Percentiles rank a stretch among this genome's conserved stretches.
phyloP scores from a whole-genome alignment of 257 asterid species.

The Gynochthodes officinalis region DNA sequence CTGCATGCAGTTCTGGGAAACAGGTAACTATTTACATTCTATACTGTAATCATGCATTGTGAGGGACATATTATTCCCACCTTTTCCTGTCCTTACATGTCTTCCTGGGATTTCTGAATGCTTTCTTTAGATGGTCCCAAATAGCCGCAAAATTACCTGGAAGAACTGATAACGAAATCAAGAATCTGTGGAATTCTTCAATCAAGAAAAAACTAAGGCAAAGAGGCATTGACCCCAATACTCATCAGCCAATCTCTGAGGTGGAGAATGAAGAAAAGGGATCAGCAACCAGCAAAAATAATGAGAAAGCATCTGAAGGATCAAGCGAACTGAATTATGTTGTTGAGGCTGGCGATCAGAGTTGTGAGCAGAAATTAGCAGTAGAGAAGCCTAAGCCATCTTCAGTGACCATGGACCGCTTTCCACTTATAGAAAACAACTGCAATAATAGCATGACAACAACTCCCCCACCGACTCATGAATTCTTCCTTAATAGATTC shows the following conservation, averaged over 20 bases:
- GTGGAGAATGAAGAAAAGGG: slow-evolving; percentile 36
- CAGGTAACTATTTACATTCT: slow-evolving; percentile 38
- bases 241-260: slow-evolving; percentile 72
- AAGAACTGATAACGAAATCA: slow-evolving; percentile 88
- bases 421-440: slow-evolving; percentile 26
- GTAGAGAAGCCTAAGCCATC: slow-evolving; percentile 27
- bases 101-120: background rate
- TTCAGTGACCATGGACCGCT: slow-evolving; percentile 25
- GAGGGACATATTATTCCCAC: background rate
- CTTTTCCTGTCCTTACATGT: background rate
- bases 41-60: background rate
- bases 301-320: slow-evolving; percentile 43
- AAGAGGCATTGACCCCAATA: slow-evolving; percentile 79
- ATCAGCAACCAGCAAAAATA: slow-evolving; percentile 30
- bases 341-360: slow-evolving; percentile 34
- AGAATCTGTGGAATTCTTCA: slow-evolving; percentile 90
- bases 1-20: slow-evolving; percentile 93
- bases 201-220: slow-evolving; percentile 88
- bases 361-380: slow-evolving; percentile 20
- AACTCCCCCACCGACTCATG: slow-evolving; percentile 35
- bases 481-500: slow-evolving; percentile 63
- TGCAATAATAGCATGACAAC: slow-evolving; percentile 11
- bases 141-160: slow-evolving; percentile 88
- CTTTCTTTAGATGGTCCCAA: slow-evolving; percentile 71
- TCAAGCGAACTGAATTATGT: slow-evolving; percentile 49